Evolutionary conservation across 2,329 filamentous ascomycete genomes (phyloP).

Genomic region (Ophiostoma ulmi): DNA sequence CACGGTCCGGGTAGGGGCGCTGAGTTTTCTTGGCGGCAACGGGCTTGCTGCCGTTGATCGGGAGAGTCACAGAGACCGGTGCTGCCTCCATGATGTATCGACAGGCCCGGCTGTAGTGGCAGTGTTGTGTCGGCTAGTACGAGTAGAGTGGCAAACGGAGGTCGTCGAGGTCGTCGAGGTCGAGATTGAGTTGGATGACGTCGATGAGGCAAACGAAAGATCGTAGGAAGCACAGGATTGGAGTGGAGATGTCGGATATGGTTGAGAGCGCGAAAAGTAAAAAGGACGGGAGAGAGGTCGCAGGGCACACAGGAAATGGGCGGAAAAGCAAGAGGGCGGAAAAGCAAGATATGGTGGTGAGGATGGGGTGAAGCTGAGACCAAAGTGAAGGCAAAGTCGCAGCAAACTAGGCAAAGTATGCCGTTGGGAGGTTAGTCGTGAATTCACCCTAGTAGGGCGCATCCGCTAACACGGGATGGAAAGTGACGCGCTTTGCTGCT

Average conservation of each 20-base stretch:
- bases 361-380: background rate
- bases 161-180: background rate
- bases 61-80: background rate
- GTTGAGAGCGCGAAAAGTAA: background rate
- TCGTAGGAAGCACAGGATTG: background rate
- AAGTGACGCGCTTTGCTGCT: background rate
- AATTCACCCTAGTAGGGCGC: background rate
- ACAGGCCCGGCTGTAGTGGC: background rate
- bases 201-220: background rate
- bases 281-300: background rate
- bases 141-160: background rate
- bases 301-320: background rate
- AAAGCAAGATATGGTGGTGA: background rate
- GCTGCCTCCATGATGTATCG: conserved; percentile 4
- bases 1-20: conserved; percentile 13
- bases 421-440: background rate
- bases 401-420: background rate
- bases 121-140: too few species aligned
- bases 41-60: conserved; percentile 15
- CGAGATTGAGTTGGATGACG: background rate
- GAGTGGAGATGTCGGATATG: background rate
- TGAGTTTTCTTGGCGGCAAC: background rate
- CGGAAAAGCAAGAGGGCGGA: background rate
- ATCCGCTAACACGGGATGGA: conserved; percentile 2
- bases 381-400: background rate